Evolutionary conservation across 108 stramenopile genomes (phyloP), one percentile per base, ranked within the genome.

Genomic region (Cyclotella sp.): DNA sequence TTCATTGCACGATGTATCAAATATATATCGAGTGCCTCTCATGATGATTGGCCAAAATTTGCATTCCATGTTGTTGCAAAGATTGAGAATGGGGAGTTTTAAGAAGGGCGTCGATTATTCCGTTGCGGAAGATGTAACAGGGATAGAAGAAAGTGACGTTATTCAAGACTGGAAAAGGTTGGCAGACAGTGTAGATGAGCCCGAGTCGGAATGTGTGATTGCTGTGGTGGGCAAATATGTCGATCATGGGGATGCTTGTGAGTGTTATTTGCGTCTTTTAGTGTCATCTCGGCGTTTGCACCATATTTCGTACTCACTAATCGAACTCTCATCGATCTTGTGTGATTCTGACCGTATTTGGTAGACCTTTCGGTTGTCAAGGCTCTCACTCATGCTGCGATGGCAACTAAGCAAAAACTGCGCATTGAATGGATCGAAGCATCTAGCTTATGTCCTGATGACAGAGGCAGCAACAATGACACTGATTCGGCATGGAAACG

Each of bases 11-110:
- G 95, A 95, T 57, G 93, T 94, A 22, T 73, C 85, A 29, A 95
- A 95, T 84, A 95, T 95, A 51, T 95, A 95, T 67, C 93, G 92
- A 54, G 95, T 95, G 12, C 93, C 93, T 28, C 74, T 94, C 57
- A 87, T 93, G 69, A 87, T 95, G 76, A 86, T 83, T 19, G 83
- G 93, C 73, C 94, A 94, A 76, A 85, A 84, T 64, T 47, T 87
- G 24, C 84, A 82, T 73, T 64, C 73, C 0, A 85, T 83, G 78
- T 22, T 87, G 54, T 44, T 76, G 13, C 75, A 84, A 27, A 52
- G 79, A 44, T 70, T 82, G 47, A 60, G 81, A 43, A 51, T 84
- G 55, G 65, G 53, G 1, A 62, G 67, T 0, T 75, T 67, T 30
- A 67, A 72, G 16, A 77, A 76, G 64, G 78, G 86, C 12, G 76